phyloP scores from a whole-genome alignment of 768 basidiomycete species.

The Rhodotorula toruloides region DNA sequence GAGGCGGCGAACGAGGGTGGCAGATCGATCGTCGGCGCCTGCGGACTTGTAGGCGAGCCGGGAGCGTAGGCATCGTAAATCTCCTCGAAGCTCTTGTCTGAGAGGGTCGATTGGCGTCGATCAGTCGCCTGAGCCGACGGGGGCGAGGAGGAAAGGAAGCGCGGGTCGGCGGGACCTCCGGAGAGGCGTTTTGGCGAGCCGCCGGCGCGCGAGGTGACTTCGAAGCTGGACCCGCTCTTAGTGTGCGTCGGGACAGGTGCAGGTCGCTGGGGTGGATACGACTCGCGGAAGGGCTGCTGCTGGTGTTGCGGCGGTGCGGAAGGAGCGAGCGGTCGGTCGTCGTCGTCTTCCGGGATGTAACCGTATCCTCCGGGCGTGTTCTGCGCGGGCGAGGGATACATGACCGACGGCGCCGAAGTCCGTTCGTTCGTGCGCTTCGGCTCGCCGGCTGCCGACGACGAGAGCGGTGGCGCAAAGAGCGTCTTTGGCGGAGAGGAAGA shows the following conservation, averaged over 20 bases:
- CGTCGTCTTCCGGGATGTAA: constrained; percentile 20
- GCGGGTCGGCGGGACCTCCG: not conserved
- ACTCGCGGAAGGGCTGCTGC: constrained; percentile 7
- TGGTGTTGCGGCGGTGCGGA: not conserved
- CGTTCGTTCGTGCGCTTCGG: not conserved
- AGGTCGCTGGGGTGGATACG: constrained; percentile 16
- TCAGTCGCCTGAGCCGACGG: not conserved
- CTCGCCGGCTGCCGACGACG: constrained; percentile 5
- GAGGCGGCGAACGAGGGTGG: not conserved
- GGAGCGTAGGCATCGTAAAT: constrained; percentile 31
- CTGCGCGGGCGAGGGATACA: constrained; percentile 1
- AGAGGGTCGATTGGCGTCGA: constrained; percentile 6
- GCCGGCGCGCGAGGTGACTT: constrained; percentile 20
- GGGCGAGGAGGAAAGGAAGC: not conserved
- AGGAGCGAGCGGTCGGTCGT: constrained; percentile 21
- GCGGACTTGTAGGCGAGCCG: not conserved
- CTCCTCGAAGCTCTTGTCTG: constrained; percentile 27
- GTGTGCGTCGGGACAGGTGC: not conserved
- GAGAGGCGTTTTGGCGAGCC: constrained; percentile 2
- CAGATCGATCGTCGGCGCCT: not conserved
- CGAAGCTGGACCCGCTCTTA: constrained; percentile 3
- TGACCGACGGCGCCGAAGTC: constrained; percentile 19
- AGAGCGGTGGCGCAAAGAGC: constrained; percentile 17
- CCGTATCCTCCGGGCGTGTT: not conserved
- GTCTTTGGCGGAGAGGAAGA: constrained; percentile 1